Base-by-base conservation (phyloP, 2,329 filamentous ascomycete species). In the Stromatinia cepivora region DNA sequence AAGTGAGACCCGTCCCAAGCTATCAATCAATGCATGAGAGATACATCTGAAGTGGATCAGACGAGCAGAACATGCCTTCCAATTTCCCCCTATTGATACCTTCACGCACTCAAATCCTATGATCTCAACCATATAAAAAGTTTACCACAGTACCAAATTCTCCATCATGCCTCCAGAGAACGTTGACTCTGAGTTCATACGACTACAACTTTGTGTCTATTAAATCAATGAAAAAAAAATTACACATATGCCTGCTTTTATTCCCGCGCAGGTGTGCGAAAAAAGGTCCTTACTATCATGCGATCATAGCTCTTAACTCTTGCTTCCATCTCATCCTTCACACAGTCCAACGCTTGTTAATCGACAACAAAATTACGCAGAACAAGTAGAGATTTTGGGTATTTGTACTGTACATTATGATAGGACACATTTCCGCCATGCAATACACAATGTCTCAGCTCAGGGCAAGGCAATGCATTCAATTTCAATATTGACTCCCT, bases 401-500 rank as follows among this genome's bases (percentile, higher is more conserved):
- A 52, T 64, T 39, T 52, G n/a, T 25, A 28, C 31, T 28, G 22
- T n/a, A 13, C n/a, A 48, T 13, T 6, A 52, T 52, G 34, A 64
- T 52, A 39, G 46, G 0, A 20, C 3, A 42, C 9, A 22, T 28
- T 53, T 50, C 34, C 17, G 34, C 31, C 46, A n/a, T 8, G 15
- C 39, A 66, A 15, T 46, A 42, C 42, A 31, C 11, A 1, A 25
- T 31, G 4, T 25, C 25, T 57, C 28, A 36, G 10, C 13, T 45
- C 1, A 59, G 31, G 28, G 85, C 68, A 91, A 84, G 69, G 93
- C 93, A 83, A 95, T 91, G 79, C 89, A 92, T 85, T 97, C 93
- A 79, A 97, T 95, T 85, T 97, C 93, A 34, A 97, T 89, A 71
- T 93, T 89, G 54, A 93, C 93, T 69, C 89, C 89, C 85, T 94